Evolutionary conservation across 2,329 filamentous ascomycete genomes (phyloP).

Genomic region (Penicillium sp.): DNA sequence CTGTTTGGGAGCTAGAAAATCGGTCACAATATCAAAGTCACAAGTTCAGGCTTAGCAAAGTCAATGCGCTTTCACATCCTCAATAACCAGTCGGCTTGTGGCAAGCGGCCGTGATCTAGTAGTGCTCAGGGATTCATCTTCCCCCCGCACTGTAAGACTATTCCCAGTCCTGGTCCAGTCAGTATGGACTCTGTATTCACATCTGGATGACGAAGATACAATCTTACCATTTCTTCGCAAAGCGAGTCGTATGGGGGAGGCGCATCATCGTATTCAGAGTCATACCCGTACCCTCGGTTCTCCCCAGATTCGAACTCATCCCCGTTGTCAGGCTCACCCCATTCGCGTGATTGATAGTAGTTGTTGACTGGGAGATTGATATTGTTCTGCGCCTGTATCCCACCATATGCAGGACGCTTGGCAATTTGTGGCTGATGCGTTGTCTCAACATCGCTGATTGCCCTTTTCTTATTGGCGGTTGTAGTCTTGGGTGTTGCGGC

Average conservation of each 20-base stretch:
- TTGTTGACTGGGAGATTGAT: not conserved
- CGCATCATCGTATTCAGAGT: not conserved
- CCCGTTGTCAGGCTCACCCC: not conserved
- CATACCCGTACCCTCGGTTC: not conserved
- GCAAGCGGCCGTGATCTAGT: too few species aligned
- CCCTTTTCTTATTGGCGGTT: not conserved
- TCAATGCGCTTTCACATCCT: too few species aligned
- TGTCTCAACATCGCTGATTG: not conserved
- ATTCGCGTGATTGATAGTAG: not conserved
- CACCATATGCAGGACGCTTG: not conserved
- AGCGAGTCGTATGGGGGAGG: constrained; percentile 1
- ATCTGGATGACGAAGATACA: not conserved
- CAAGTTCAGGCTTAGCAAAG: too few species aligned
- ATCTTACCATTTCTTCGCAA: not conserved
- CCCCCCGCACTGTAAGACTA: too few species aligned
- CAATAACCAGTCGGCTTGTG: too few species aligned
- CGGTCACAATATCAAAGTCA: too few species aligned
- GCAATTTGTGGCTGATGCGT: not conserved
- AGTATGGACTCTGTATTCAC: not conserved
- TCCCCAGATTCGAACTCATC: not conserved
- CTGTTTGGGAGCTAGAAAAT: too few species aligned
- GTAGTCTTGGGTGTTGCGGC: not conserved
- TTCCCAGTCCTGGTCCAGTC: not conserved
- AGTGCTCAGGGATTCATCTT: too few species aligned
- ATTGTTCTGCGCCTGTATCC: not conserved